A percentile compares a stretch with the other conserved stretches of the same genome.
Evolutionary conservation across 306 rosid genomes (phyloP).

Genomic region (Castanea sativa): DNA sequence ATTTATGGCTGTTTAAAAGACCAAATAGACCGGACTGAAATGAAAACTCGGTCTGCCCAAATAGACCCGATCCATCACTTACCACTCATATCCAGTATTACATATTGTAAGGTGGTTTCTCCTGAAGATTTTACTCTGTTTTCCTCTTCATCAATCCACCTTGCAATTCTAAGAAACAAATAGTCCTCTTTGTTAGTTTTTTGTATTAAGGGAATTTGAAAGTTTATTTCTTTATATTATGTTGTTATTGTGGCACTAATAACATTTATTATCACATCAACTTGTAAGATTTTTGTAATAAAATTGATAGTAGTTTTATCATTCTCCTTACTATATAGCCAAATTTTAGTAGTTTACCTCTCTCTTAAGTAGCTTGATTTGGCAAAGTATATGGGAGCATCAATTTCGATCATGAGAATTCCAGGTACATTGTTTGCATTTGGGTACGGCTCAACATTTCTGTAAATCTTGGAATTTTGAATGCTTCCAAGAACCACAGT

Average conservation of each 20-base stretch:
- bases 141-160: conserved; percentile 96
- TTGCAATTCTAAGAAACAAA: conserved; percentile 56
- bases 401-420: conserved; percentile 47
- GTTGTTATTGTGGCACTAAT: too few species aligned
- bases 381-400: conserved; percentile 60
- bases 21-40: too few species aligned
- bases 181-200: not conserved
- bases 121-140: conserved; percentile 60
- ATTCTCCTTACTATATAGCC: too few species aligned
- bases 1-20: too few species aligned
- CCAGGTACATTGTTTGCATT: conserved; percentile 45
- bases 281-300: too few species aligned
- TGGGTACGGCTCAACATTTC: conserved; percentile 47
- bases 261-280: too few species aligned
- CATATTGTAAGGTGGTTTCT: conserved; percentile 67
- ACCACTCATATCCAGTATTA: conserved; percentile 82
- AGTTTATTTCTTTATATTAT: too few species aligned
- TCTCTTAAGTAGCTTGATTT: conserved; percentile 59
- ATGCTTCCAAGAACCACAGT: conserved; percentile 47
- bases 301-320: too few species aligned
- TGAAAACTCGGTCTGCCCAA: too few species aligned
- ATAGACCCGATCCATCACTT: conserved; percentile 8
- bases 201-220: not conserved
- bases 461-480: conserved; percentile 45
- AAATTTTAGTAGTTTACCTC: conserved; percentile 27